Conservation (phyloP, 495 filamentous ascomycete species). For the Cercophora scortea region DNA sequence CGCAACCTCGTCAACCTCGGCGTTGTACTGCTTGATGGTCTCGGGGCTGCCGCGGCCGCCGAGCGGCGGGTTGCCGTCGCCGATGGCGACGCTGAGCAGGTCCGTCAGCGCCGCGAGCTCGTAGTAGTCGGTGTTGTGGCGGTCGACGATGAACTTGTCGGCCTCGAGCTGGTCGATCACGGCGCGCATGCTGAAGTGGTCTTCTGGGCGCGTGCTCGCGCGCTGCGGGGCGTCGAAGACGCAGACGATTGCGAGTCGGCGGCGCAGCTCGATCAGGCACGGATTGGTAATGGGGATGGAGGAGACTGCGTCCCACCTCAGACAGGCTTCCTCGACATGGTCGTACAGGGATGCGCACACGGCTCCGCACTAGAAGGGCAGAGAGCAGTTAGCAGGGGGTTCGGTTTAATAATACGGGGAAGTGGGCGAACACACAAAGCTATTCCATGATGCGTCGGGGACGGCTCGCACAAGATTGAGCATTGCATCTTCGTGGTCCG, state of each 20-base stretch:
- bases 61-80: constrained; percentile 41
- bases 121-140: constrained; percentile 54
- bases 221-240: constrained; percentile 47
- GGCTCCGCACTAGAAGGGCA: constrained; percentile 38
- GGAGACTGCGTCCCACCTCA: constrained; percentile 44
- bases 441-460: constrained; percentile 14
- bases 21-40: constrained; percentile 49
- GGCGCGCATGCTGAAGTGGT: constrained; percentile 41
- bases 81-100: constrained; percentile 68
- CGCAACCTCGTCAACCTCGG: constrained; percentile 58
- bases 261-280: constrained; percentile 53
- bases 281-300: constrained; percentile 51
- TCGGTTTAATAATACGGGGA: not conserved
- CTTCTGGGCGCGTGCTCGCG: constrained; percentile 33
- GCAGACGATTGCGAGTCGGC: constrained; percentile 66
- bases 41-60: constrained; percentile 29
- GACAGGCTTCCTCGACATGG: constrained; percentile 38
- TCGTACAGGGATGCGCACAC: constrained; percentile 46
- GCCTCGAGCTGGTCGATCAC: constrained; percentile 47
- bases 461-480: constrained; percentile 5
- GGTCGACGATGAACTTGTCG: constrained; percentile 26
- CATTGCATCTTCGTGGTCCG: constrained; percentile 17
- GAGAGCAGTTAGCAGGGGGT: not conserved
- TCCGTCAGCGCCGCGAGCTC: constrained; percentile 53
- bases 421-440: constrained; percentile 4